A percentile compares a stretch with the other conserved stretches of the same genome.
phyloP scores from a whole-genome alignment of 345 rosid species.

The Eucalyptus pumila region DNA sequence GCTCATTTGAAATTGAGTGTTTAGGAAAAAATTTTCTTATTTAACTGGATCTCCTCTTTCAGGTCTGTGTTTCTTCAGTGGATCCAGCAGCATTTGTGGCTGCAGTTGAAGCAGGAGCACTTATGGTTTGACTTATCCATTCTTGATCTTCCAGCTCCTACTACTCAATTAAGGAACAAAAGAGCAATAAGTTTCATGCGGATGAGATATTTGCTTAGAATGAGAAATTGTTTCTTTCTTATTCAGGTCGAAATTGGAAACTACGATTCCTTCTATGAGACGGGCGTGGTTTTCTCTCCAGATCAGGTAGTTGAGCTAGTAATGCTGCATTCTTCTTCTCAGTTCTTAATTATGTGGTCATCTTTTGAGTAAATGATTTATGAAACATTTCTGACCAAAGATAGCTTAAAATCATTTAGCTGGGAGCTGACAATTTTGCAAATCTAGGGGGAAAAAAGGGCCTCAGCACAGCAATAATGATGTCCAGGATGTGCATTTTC shows the following conservation, averaged over 20 bases:
- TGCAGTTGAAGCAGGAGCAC: conserved; percentile 53
- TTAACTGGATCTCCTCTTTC: neutral
- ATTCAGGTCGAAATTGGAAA: conserved; percentile 59
- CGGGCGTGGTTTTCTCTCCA: conserved; percentile 27
- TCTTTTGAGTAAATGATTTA: neutral
- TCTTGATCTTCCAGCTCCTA: neutral
- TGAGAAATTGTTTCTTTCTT: neutral
- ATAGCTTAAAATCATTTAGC: neutral
- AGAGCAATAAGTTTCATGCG: neutral
- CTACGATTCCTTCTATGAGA: conserved; percentile 49
- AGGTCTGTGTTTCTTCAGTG: conserved; percentile 66
- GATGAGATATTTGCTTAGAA: neutral
- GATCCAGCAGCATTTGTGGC: conserved; percentile 34
- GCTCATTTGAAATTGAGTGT: neutral
- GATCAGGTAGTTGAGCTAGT: conserved; percentile 28
- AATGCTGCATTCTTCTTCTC: neutral
- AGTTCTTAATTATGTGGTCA: neutral
- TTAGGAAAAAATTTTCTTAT: neutral
- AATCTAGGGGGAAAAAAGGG: neutral
- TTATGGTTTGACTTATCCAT: conserved; percentile 23
- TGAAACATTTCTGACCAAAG: neutral
- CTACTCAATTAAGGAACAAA: neutral
- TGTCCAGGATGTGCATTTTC: neutral
- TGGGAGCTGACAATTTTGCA: neutral
- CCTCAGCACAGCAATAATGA: neutral